These are phyloP conservation scores for Hygrocybe coccinea DNA, from an alignment of 768 basidiomycete species.

Conservation along the genomic window DNA sequence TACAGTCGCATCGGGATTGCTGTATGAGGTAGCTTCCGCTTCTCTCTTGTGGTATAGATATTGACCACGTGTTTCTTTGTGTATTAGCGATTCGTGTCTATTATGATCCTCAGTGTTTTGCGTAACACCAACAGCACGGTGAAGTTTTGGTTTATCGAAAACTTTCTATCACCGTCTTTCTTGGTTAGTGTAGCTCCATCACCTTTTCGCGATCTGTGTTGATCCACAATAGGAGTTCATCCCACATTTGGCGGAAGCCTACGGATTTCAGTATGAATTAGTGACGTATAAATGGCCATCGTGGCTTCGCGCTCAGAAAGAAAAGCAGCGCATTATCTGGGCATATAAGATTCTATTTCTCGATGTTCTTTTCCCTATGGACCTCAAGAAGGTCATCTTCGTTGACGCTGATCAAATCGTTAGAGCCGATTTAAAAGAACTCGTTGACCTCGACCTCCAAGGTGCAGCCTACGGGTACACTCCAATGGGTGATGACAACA, in stretches of 20 bases:
- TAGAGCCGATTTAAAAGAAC: constrained; percentile 88
- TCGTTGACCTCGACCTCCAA: constrained; percentile 88
- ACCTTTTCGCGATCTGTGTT: not conserved
- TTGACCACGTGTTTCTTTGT: constrained; percentile 6
- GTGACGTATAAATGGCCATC: constrained; percentile 99
- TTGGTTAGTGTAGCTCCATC: constrained; percentile 47
- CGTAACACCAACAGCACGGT: constrained; percentile 91
- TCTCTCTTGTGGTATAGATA: not conserved
- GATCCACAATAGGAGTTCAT: constrained; percentile 71
- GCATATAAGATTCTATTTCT: constrained; percentile 99
- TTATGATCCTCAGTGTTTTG: constrained; percentile 96
- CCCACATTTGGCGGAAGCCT: constrained; percentile 85
- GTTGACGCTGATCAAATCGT: constrained; percentile 99
- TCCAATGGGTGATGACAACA: constrained; percentile 94
- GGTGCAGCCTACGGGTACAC: constrained; percentile 95
- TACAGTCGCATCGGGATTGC: constrained; percentile 92
- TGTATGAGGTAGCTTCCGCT: constrained; percentile 74
- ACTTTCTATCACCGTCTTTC: constrained; percentile 97
- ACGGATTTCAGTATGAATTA: constrained; percentile 93
- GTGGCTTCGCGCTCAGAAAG: constrained; percentile 94
- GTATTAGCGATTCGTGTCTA: constrained; percentile 84
- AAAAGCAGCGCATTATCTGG: constrained; percentile 99
- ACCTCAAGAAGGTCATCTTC: constrained; percentile 97
- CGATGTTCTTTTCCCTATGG: constrained; percentile 98
- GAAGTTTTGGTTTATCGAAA: constrained; percentile 99